Base-by-base conservation (phyloP, 2,329 filamentous ascomycete species). In the Cladophialophora carrionii region DNA sequence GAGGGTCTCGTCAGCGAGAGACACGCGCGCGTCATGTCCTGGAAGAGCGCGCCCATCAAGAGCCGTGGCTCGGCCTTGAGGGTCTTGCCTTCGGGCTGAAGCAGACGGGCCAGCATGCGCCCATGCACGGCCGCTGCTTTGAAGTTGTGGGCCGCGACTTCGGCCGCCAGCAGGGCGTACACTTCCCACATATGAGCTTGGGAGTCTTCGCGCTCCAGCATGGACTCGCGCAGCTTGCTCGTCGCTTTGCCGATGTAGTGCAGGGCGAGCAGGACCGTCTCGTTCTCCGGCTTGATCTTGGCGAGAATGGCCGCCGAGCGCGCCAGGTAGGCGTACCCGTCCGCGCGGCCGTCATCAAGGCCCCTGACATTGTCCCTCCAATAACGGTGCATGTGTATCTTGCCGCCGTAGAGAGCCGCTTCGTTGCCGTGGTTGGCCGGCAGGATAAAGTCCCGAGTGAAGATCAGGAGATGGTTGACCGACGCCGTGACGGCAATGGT, bases 111-210 rank as follows among this genome's bases (percentile, higher is more conserved):
- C 29, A 67, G 54, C 37, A 63, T 59, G 34, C 22, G 32, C 26
- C 57, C 57, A 24, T 67, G 64, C 9, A 67, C 53, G 0, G 32
- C 37, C n/a, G 64, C 64, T 17, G 57, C 56, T 22, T 46, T 14
- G 20, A 67, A 64, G 22, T 64, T 63, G 9, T 53, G 55, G 0
- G 56, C 57, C 14, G 56, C 56, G 37, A 64, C 56, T 52, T 67
- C 64, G 31, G 60, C 61, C 9, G 62, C 34, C 41, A 63, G 61
- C 8, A 67, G 64, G 12, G 61, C 56, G 34, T 67, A 67, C 2
- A 63, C 55, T n/a, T 46, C 46, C 61, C 61, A 63, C 49, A 9
- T 12, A 10, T 56, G 32, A 22, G 32, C 22, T 22, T 31, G n/a
- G 20, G 34, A 17, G n/a, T 24, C 51, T 9, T 2, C 7, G 2